Evolutionary conservation across 2,329 filamentous ascomycete species (phyloP), one percentile per base, ranked within the genome.

Genomic region (Biscogniauxia mediterranea): DNA sequence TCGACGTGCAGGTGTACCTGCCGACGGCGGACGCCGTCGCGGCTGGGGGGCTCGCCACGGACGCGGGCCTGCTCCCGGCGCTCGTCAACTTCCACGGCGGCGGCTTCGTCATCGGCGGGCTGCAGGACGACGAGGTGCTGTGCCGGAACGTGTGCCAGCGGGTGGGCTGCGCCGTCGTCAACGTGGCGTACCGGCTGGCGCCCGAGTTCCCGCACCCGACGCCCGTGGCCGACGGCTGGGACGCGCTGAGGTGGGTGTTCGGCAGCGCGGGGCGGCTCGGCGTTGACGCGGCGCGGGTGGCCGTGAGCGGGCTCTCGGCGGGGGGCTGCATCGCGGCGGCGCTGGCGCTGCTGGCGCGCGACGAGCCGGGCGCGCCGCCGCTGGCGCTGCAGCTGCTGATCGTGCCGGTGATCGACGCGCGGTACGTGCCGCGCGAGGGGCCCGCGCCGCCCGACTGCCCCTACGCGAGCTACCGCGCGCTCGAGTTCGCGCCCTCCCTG

Each of bases 171-270:
- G 75, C 74, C 15, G 80, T 84, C 26, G 74, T 85, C 58, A 79
- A 83, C 64, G 78, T 84, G 11, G 80, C 70, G n/a, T 85, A 84
- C 66, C 77, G 82, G 4, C 76, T 83, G 1, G 79, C 82, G 0
- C 82, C 82, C 8, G 81, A 84, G 68, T 68, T 77, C 63, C 71
- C 78, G 5, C 83, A 81, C 60, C 82, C 82, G n/a, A 76, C 76
- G 15, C 75, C 74, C 28, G 75, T 80, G 19, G 76, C 79, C n/a
- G 82, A 85, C 70, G 78, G 77, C 55, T 83, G 79, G 69, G 77
- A 76, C 6, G 79, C 77, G 1, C 66, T 83, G 38, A 70, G 76
- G 60, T 76, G 79, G 66, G 70, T 80, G 28, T 70, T 76, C 61
- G 59, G 67, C 11, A 66, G 75, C 9, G 77, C 76, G 19, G 70